These are phyloP conservation scores for Penicillium arizonense DNA, from an alignment of 495 filamentous ascomycete species.

Conservation along the genomic window DNA sequence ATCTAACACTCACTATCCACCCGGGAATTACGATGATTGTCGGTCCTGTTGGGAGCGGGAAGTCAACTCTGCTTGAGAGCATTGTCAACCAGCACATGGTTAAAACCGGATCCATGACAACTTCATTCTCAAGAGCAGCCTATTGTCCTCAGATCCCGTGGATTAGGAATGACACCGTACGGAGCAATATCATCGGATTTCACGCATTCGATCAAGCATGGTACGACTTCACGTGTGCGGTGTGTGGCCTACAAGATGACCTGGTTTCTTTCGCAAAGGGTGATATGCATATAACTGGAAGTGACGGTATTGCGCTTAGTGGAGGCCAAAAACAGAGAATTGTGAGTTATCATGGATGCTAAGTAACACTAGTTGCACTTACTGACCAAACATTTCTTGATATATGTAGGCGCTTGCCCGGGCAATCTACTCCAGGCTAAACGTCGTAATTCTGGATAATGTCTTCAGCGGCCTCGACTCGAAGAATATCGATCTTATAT, in stretches of 20 bases:
- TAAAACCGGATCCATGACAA: background rate
- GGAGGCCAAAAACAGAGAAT: slow-evolving; percentile 1
- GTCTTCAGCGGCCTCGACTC: background rate
- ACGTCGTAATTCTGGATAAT: background rate
- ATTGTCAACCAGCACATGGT: slow-evolving; percentile 18
- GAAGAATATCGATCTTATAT: background rate
- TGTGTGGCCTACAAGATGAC: background rate
- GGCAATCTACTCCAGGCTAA: background rate
- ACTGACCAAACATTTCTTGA: background rate
- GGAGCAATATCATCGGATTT: slow-evolving; percentile 27
- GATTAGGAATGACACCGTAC: slow-evolving; percentile 35
- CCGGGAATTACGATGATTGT: background rate
- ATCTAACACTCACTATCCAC: background rate
- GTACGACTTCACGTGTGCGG: background rate
- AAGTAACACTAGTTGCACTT: too few species aligned
- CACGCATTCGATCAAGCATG: background rate
- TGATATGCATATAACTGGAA: slow-evolving; percentile 22
- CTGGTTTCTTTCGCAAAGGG: background rate
- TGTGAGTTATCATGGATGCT: background rate
- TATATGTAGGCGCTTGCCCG: background rate
- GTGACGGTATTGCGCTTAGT: background rate
- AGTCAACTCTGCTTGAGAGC: slow-evolving; percentile 23
- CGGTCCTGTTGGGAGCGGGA: slow-evolving; percentile 24
- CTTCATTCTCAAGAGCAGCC: slow-evolving; percentile 13
- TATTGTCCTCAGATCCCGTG: slow-evolving; percentile 41